Base-by-base conservation (phyloP, 441 rosid species). In the Euphorbia neoarborescens region DNA sequence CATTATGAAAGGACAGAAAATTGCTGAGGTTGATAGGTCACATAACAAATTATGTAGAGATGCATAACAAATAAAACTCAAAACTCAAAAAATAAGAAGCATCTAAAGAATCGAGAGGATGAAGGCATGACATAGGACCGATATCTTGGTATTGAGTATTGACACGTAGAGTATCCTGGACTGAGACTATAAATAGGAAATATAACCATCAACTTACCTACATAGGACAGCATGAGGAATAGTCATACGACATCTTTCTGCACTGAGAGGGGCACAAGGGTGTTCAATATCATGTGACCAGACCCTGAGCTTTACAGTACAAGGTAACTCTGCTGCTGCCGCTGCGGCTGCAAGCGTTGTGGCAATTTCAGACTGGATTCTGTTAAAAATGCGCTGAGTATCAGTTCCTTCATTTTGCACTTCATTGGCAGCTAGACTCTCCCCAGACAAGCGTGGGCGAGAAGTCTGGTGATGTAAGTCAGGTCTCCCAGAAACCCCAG, bases 181-280 rank as follows among this genome's bases (percentile, higher is more conserved):
- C 20, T 24, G 24, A 65, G 69, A 63, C 54, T 46, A 50, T 14
- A 42, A 51, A 40, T 22, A 40, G 62, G 67, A 69, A 66, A 44
- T 35, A 70, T 32, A 57, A 72, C 63, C 24, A 60, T 51, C 57
- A 11, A 58, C 83, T 76, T 84, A 81, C 98, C 98, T 90, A 73
- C 97, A 90, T 76, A 93, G 96, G 70, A 93, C 97, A 25, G 89
- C 97, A 84, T 92, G 97, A 6, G 90, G 92, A 75, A 92, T 86
- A n/a, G 76, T 84, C 56, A 92, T 78, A 38, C 88, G 84, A 65
- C 92, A 89, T 73, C 62, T 88, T 58, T 84, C 87, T 19, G 82
- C 20, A 75, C 65, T 80, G 15, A 92, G 85, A 8, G 59, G 81
- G 7, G 87, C 78, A 66, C 84, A 83, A 44, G 96, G 88, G 76